Evolutionary conservation across 495 filamentous ascomycete genomes (phyloP), one percentile per base, ranked within the genome.

Genomic region (Collariella sp.): DNA sequence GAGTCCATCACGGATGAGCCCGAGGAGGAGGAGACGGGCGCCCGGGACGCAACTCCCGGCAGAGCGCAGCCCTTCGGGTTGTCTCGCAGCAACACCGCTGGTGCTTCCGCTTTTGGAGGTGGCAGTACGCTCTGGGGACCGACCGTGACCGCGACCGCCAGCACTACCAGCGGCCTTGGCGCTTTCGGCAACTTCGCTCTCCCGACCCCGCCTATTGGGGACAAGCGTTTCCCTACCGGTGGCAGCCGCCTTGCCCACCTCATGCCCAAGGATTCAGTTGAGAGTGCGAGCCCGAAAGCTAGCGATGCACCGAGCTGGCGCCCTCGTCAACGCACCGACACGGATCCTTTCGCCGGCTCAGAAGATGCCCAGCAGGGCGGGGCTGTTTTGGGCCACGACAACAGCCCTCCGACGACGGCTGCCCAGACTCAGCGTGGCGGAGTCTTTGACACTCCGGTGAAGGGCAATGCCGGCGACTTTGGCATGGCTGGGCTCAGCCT

Each of bases 101-200:
- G 70, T 7, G 49, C 62, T 5, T 36, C 65, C 1, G 59, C 53
- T n/a, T 65, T 75, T 52, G 82, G 74, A 36, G 16, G 76, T 11
- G 36, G 46, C 16, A 67, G 75, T 39, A 90, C 87, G 12, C 83
- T 88, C 1, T 96, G 90, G 90, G 69, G 77, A 15, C 70, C n/a
- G n/a, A n/a, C n/a, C n/a, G n/a, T n/a, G n/a, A n/a, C 80, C 18
- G 77, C 84, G 9, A 26, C 51, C 12, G 29, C 68, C 35, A 60
- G 59, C 7, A n/a, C 61, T 0, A 26, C 88, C 54, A 78, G 85
- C 4, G 81, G 82, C 5, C 87, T 91, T 74, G 88, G 89, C 23
- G 81, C 85, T n/a, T 96, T 96, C 70, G 88, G 90, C 11, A 91
- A 79, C 53, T 96, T 95, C 64, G 82, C 82, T 10, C 66, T 90